Evolutionary conservation across 2,329 filamentous ascomycete species (phyloP), one percentile per base, ranked within the genome.

Genomic region (Botrytis porri): DNA sequence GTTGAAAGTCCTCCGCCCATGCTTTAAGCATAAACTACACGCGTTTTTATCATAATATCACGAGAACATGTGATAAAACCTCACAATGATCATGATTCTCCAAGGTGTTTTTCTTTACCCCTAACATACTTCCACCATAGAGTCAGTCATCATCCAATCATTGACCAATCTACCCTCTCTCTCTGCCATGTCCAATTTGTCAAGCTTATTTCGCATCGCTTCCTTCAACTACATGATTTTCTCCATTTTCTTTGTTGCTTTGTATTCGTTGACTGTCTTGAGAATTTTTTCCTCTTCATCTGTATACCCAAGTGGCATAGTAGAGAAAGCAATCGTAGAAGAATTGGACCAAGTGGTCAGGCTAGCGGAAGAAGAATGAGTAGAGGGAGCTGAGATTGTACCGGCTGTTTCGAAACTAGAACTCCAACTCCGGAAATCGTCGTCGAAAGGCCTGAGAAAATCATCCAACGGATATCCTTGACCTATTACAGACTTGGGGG

Each of bases 1-100:
- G 35, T 71, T 43, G 65, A n/a, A 69, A 43, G 37, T 59, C 66
- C 66, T 48, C 20, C n/a, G n/a, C n/a, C 43, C 45, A 39, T 71
- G 18, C 48, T 59, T 37, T 22, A 57, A 25, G 62, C 37, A 64
- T 5, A 69, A 54, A 9, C 6, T 41, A 64, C 59, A 54, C 43
- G 59, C 69, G 25, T 39, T 22, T 48, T 20, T 64, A 63, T 71
- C 59, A 48, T 10, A 41, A 25, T 18, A 20, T 41, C 65, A 59
- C 51, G 66, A 41, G n/a, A 65, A 51, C 7, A 65, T 51, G 43
- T 48, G 63, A 65, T 32, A 18, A 51, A 48, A 37, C 12, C 14
- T 48, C 43, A 18, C 22, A 63, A 65, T n/a, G 41, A 32, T 48
- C 5, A 22, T 39, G 22, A 66, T 66, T 51, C 32, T 51, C 63